Percentiles rank a stretch among this genome's conserved stretches.
Conservation (phyloP, 805 yeast species). For the Candida alai region DNA sequence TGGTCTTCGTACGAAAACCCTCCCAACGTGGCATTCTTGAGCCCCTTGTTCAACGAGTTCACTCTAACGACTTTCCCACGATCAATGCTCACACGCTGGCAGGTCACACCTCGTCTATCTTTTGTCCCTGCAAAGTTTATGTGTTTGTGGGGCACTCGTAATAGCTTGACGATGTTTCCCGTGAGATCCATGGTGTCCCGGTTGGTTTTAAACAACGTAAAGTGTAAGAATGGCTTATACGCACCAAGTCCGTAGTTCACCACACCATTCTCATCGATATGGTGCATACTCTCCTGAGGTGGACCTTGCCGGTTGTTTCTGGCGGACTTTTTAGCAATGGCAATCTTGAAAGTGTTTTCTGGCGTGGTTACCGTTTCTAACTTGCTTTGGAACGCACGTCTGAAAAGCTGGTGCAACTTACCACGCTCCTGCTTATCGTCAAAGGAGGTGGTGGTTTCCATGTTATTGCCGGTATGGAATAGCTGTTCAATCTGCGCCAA, state of each 20-base stretch:
- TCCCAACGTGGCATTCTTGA: constrained; percentile 68
- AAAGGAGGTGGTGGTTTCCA: constrained; percentile 55
- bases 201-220: constrained; percentile 86
- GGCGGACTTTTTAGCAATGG: constrained; percentile 42
- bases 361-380: constrained; percentile 78
- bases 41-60: constrained; percentile 59
- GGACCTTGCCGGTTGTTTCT: constrained; percentile 22
- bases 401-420: constrained; percentile 67
- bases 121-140: constrained; percentile 92
- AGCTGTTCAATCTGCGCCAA: constrained; percentile 53
- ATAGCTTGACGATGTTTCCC: constrained; percentile 61
- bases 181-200: constrained; percentile 98
- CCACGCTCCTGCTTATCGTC: constrained; percentile 74
- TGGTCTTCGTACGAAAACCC: constrained; percentile 64
- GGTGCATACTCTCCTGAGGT: constrained; percentile 34
- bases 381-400: constrained; percentile 68
- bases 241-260: constrained; percentile 75
- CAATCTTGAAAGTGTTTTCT: constrained; percentile 60
- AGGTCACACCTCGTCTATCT: constrained; percentile 94
- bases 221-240: constrained; percentile 62
- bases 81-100: constrained; percentile 71
- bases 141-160: constrained; percentile 67
- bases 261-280: constrained; percentile 47
- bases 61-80: constrained; percentile 72
- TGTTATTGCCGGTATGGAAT: constrained; percentile 49